phyloP scores from a whole-genome alignment of 2,329 filamentous ascomycete genomes.

The Scytalidium lignicola region DNA sequence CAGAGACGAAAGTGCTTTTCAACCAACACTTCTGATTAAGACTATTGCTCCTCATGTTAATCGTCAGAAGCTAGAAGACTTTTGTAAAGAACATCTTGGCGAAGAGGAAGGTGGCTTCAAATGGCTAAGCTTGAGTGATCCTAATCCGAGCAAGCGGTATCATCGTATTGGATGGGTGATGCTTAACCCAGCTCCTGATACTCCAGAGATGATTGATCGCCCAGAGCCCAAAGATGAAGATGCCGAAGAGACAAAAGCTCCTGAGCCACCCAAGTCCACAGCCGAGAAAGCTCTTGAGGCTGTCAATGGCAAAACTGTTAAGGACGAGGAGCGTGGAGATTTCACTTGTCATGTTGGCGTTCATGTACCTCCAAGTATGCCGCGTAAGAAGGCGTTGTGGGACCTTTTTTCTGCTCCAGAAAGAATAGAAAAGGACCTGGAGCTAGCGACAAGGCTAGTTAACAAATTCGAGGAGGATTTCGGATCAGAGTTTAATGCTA shows the following conservation, averaged over 20 bases:
- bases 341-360: conserved; percentile 97
- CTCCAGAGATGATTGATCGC: conserved; percentile 59
- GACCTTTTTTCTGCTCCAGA: conserved; percentile 94
- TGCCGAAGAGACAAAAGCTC: conserved; percentile 39
- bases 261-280: conserved; percentile 45
- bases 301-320: conserved; percentile 97
- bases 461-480: conserved; percentile 81
- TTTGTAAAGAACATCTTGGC: conserved; percentile 90
- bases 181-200: conserved; percentile 74
- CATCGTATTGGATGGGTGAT: conserved; percentile 99
- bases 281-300: conserved; percentile 86
- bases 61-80: conserved; percentile 85
- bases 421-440: conserved; percentile 83
- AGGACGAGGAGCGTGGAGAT: conserved; percentile 87
- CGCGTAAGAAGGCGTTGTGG: conserved; percentile 93
- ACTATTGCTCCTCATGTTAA: conserved; percentile 96
- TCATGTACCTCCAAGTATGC: conserved; percentile 80
- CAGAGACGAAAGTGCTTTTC: conserved; percentile 79
- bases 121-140: conserved; percentile 92
- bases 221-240: conserved; percentile 64
- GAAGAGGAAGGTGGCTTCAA: conserved; percentile 90
- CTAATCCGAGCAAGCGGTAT: conserved; percentile 94
- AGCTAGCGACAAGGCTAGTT: conserved; percentile 75
- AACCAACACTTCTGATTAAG: conserved; percentile 94
- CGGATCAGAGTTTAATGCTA: conserved; percentile 70